These are phyloP conservation scores for Talaromyces piceae DNA, from an alignment of 2,329 filamentous ascomycete genomes.

Conservation along the genomic window DNA sequence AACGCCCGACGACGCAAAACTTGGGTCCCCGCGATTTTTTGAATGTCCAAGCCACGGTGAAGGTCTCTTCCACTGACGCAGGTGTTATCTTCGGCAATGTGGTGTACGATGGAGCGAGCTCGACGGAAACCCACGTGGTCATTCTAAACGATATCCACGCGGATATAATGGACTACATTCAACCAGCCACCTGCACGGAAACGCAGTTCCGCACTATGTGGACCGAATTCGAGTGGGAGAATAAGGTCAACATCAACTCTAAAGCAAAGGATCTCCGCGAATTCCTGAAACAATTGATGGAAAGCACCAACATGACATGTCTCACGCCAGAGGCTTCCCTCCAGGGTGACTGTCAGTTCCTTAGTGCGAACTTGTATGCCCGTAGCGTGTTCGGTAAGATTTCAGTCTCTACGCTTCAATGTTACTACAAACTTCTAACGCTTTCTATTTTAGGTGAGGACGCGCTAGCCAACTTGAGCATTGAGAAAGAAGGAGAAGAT, in stretches of 20 bases:
- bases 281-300: slow-evolving; percentile 92
- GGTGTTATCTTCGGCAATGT: slow-evolving; percentile 99
- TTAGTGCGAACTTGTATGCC: slow-evolving; percentile 94
- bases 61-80: slow-evolving; percentile 95
- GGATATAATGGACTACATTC: slow-evolving; percentile 99
- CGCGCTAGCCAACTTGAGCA: slow-evolving; percentile 91
- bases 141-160: slow-evolving; percentile 98
- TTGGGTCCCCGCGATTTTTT: slow-evolving; percentile 92
- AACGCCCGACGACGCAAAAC: slow-evolving; percentile 92
- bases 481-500: slow-evolving; percentile 93
- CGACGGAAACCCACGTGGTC: slow-evolving; percentile 89
- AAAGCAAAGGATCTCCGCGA: slow-evolving; percentile 87
- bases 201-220: slow-evolving; percentile 99
- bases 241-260: slow-evolving; percentile 99
- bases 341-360: slow-evolving; percentile 95
- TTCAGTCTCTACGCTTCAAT: neutral
- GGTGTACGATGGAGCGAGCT: slow-evolving; percentile 89
- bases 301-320: slow-evolving; percentile 97
- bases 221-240: slow-evolving; percentile 99
- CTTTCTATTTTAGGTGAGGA: slow-evolving; percentile 75
- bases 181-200: slow-evolving; percentile 91
- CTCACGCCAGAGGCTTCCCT: slow-evolving; percentile 92
- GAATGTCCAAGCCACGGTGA: slow-evolving; percentile 97
- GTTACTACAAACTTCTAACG: slow-evolving; percentile 15
- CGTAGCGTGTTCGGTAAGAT: slow-evolving; percentile 93